These are phyloP conservation scores for Cryoendolithus antarcticus DNA, from an alignment of 2,329 filamentous ascomycete genomes.

Conservation along the genomic window DNA sequence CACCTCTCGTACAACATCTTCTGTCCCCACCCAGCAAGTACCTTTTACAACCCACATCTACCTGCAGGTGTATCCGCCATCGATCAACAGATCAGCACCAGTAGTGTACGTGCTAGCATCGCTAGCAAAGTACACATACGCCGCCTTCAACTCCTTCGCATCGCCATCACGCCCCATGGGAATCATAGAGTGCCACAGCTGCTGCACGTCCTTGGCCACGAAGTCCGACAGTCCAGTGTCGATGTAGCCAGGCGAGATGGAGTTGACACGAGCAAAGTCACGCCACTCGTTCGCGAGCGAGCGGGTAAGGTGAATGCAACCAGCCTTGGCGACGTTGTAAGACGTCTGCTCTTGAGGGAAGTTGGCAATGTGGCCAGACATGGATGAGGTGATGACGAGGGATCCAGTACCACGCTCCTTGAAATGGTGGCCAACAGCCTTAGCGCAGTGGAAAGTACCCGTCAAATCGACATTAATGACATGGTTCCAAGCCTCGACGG, in stretches of 20 bases:
- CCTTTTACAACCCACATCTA: constrained; percentile 11
- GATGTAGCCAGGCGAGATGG: constrained; percentile 56
- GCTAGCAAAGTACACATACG: constrained; percentile 42
- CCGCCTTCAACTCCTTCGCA: constrained; percentile 53
- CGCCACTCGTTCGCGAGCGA: constrained; percentile 59
- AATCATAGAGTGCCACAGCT: constrained; percentile 49
- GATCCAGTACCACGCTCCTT: constrained; percentile 51
- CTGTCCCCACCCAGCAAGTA: not conserved
- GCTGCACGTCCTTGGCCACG: constrained; percentile 44
- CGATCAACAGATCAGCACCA: constrained; percentile 38
- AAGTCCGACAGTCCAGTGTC: constrained; percentile 57
- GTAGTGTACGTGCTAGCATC: constrained; percentile 41
- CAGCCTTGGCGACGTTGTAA: constrained; percentile 56
- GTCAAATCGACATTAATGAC: constrained; percentile 79
- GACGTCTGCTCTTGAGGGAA: constrained; percentile 59
- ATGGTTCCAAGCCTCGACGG: constrained; percentile 58
- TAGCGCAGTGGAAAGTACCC: constrained; percentile 75
- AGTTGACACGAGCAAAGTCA: constrained; percentile 57
- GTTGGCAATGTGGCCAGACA: constrained; percentile 77
- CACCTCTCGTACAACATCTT: not conserved
- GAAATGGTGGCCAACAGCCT: constrained; percentile 74
- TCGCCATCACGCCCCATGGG: constrained; percentile 49
- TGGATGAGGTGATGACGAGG: constrained; percentile 56
- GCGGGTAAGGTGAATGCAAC: constrained; percentile 51
- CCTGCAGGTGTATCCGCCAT: constrained; percentile 34